Conservation (phyloP, 2,329 filamentous ascomycete species). For the Canariomyces notabilis region DNA sequence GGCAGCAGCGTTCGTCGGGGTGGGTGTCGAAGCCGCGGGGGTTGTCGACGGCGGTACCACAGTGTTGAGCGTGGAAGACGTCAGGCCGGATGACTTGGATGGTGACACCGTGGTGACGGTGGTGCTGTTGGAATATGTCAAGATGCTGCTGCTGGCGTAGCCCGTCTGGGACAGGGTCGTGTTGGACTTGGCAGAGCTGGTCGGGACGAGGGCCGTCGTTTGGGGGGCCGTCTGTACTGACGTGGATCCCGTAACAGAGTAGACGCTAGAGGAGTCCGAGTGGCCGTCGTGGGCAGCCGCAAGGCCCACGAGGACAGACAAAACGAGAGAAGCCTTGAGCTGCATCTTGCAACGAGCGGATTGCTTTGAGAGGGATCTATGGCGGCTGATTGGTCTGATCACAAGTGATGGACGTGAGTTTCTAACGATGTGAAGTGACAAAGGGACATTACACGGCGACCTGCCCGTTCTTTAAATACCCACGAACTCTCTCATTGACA, state of each 20-base stretch:
- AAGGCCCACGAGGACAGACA: constrained; percentile 17
- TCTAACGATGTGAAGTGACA: not conserved
- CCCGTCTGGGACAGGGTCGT: not conserved
- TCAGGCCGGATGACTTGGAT: not conserved
- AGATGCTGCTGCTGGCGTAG: constrained; percentile 3
- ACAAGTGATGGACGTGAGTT: not conserved
- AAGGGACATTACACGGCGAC: not conserved
- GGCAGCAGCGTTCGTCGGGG: constrained; percentile 2
- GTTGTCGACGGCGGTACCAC: not conserved
- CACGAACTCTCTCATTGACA: no score
- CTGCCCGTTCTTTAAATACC: not conserved
- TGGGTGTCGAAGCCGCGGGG: not conserved
- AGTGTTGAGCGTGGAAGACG: not conserved
- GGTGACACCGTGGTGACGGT: not conserved
- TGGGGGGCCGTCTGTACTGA: no score
- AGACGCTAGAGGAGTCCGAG: not conserved
- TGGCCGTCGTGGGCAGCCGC: constrained; percentile 12
- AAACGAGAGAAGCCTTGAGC: constrained; percentile 17
- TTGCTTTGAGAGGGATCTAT: not conserved
- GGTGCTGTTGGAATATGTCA: constrained; percentile 4
- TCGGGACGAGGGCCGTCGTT: not conserved
- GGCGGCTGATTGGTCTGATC: not conserved
- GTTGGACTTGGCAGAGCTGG: not conserved
- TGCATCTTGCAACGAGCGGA: constrained; percentile 17
- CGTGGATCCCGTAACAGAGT: not conserved